Percentiles rank a stretch among this genome's conserved stretches.
phyloP scores from a whole-genome alignment of 1,139 yeast genomes.

The Debaryomycetaceae sp. region DNA sequence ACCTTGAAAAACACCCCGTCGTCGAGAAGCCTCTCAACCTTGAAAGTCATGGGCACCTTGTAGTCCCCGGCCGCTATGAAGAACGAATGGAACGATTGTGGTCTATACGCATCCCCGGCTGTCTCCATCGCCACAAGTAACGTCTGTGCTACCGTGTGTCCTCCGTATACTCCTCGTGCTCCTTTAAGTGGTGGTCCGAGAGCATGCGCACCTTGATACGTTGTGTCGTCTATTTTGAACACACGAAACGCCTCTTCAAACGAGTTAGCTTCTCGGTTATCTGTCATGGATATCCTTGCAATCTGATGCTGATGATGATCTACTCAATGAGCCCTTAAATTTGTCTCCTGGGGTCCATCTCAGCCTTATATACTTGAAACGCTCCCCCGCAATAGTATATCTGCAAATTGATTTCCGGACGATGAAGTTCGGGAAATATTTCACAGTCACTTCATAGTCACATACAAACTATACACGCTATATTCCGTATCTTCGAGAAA shows the following conservation, averaged over 20 bases:
- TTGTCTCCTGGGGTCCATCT: too few relatives aligned
- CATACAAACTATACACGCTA: not conserved
- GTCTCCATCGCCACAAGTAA: slow-evolving; percentile 58
- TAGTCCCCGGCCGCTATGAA: slow-evolving; percentile 49
- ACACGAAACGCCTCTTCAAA: slow-evolving; percentile 42
- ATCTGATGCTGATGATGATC: too few relatives aligned
- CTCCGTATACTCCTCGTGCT: slow-evolving; percentile 78
- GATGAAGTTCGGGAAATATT: not conserved
- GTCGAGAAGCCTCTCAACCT: slow-evolving; percentile 51
- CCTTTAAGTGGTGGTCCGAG: slow-evolving; percentile 39
- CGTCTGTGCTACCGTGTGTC: slow-evolving; percentile 72
- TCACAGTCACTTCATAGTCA: not conserved
- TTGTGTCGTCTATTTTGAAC: slow-evolving; percentile 24
- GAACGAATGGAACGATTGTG: slow-evolving; percentile 39
- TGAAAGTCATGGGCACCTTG: slow-evolving; percentile 48
- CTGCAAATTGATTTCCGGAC: too few relatives aligned
- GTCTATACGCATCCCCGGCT: slow-evolving; percentile 26
- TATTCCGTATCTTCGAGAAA: not conserved
- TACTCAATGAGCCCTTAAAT: too few relatives aligned
- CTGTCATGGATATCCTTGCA: not conserved
- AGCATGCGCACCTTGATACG: slow-evolving; percentile 37
- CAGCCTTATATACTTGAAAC: too few relatives aligned
- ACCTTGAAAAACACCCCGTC: slow-evolving; percentile 22
- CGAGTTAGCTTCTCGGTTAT: slow-evolving; percentile 7
- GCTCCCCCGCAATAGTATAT: too few relatives aligned